These are phyloP conservation scores for Trichosporon sp. DNA, from an alignment of 1,284 basidiomycete species.

Conservation along the genomic window DNA sequence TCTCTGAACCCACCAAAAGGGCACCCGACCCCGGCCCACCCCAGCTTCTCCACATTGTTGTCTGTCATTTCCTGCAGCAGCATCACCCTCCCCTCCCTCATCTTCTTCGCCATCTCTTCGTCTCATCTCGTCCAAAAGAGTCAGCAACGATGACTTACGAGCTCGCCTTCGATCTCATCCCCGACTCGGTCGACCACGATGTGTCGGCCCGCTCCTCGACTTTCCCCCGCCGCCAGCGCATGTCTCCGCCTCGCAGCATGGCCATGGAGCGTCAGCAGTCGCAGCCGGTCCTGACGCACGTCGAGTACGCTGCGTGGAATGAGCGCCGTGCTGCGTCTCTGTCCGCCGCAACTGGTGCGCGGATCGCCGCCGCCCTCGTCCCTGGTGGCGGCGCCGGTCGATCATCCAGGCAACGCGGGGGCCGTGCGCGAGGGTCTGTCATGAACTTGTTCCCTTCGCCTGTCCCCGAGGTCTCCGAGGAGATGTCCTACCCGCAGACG, in stretches of 20 bases:
- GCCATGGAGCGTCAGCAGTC: neutral
- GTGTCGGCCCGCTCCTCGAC: neutral
- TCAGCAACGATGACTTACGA: neutral
- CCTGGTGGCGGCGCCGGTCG: constrained; percentile 1
- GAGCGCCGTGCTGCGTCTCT: neutral
- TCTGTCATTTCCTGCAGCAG: neutral
- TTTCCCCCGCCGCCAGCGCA: neutral
- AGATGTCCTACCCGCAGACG: neutral
- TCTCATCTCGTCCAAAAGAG: neutral
- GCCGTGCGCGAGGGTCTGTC: neutral
- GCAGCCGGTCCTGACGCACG: neutral
- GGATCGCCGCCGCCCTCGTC: neutral
- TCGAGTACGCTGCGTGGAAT: neutral
- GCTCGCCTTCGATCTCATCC: constrained; percentile 1
- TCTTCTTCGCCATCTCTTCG: neutral
- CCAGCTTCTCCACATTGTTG: neutral
- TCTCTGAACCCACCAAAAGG: neutral
- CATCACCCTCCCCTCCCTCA: neutral
- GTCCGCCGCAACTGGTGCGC: neutral
- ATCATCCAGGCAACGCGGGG: neutral
- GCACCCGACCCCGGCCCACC: neutral
- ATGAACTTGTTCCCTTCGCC: constrained; percentile 2
- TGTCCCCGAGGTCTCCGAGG: neutral
- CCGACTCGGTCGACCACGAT: neutral
- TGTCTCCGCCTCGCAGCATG: neutral